Conservation (phyloP, 2,329 filamentous ascomycete species). For the Colletotrichum sublineola region DNA sequence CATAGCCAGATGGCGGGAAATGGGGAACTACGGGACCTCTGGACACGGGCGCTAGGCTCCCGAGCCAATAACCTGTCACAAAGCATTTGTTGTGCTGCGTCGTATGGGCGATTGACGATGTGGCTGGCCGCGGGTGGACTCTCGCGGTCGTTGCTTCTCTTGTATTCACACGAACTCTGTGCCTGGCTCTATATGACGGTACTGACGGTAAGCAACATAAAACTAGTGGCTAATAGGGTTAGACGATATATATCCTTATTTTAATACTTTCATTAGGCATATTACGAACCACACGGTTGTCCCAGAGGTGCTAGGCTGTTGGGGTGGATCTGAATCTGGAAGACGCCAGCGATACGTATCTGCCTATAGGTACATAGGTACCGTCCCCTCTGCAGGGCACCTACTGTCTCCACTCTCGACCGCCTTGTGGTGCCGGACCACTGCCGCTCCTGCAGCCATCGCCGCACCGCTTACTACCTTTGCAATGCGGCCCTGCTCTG, state of each 20-base stretch:
- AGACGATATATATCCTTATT: constrained; percentile 21
- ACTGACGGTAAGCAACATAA: not conserved
- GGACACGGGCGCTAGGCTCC: not conserved
- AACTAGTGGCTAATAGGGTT: not conserved
- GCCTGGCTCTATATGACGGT: constrained; percentile 3
- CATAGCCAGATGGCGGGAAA: constrained; percentile 34
- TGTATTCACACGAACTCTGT: constrained; percentile 1
- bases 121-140: constrained; percentile 28
- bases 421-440: constrained; percentile 22
- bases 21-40: constrained; percentile 1
- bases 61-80: constrained; percentile 14
- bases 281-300: not conserved
- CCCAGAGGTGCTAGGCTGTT: not conserved
- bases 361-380: not conserved
- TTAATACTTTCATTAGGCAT: too few species aligned
- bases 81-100: constrained; percentile 10
- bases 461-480: constrained; percentile 27
- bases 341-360: not conserved
- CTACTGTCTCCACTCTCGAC: constrained; percentile 16
- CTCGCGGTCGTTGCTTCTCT: not conserved
- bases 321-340: not conserved
- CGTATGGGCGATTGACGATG: constrained; percentile 25
- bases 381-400: not conserved
- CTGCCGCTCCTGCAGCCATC: constrained; percentile 17
- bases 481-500: constrained; percentile 5